These are phyloP conservation scores for Phytopythium chamaehyphon DNA, from an alignment of 352 stramenopile genomes.

Conservation along the genomic window DNA sequence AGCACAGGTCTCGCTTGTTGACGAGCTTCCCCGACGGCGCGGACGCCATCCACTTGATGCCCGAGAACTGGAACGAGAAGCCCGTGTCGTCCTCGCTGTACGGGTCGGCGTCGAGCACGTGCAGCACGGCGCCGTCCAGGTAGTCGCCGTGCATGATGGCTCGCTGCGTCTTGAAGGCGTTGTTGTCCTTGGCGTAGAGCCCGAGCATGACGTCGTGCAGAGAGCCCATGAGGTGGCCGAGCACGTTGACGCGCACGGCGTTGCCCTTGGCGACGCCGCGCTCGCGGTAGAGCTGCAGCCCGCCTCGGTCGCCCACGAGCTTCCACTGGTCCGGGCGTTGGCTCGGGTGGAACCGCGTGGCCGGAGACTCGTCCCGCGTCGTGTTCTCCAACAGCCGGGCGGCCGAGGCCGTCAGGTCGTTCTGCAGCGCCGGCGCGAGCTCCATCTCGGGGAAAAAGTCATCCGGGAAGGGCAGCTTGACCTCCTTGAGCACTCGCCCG, in stretches of 20 bases:
- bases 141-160: slow-evolving; percentile 59
- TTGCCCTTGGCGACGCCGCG: slow-evolving; percentile 44
- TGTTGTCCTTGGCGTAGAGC: slow-evolving; percentile 43
- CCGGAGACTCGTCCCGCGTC: slow-evolving; percentile 35
- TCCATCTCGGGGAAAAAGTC: slow-evolving; percentile 58
- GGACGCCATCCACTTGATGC: slow-evolving; percentile 59
- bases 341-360: slow-evolving; percentile 48
- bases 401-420: slow-evolving; percentile 30
- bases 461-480: slow-evolving; percentile 57
- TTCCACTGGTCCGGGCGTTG: slow-evolving; percentile 57
- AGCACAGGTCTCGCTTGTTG: slow-evolving; percentile 66
- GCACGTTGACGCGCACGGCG: slow-evolving; percentile 41
- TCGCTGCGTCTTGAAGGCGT: slow-evolving; percentile 51
- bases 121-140: slow-evolving; percentile 49
- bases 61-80: slow-evolving; percentile 49
- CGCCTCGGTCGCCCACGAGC: slow-evolving; percentile 42
- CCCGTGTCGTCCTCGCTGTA: slow-evolving; percentile 45
- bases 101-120: slow-evolving; percentile 51
- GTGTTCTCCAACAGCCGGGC: slow-evolving; percentile 30
- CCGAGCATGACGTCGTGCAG: slow-evolving; percentile 63
- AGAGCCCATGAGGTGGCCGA: slow-evolving; percentile 43
- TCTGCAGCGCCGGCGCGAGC: slow-evolving; percentile 27
- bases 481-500: slow-evolving; percentile 53
- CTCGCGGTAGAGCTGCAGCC: slow-evolving; percentile 54
- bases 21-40: slow-evolving; percentile 43